Evolutionary conservation across 352 stramenopile genomes (phyloP).

Genomic region (Pythium aphanidermatum): DNA sequence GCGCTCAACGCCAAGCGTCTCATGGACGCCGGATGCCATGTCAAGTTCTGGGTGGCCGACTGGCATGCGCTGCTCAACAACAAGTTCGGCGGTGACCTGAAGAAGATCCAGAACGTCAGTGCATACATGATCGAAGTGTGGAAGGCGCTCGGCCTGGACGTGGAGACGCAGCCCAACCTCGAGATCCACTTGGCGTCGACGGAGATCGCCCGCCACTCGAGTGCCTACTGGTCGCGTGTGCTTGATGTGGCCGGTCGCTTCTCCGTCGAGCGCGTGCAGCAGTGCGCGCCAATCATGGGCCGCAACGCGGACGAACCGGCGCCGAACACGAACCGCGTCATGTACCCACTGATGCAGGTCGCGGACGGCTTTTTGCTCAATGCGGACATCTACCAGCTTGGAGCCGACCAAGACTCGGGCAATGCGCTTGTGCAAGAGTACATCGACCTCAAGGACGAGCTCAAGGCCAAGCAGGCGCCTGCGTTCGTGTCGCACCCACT

Average conservation of each 20-base stretch:
- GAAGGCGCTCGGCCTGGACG: constrained; percentile 97
- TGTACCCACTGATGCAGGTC: constrained; percentile 98
- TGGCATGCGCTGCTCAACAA: constrained; percentile 99
- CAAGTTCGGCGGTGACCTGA: constrained; percentile 98
- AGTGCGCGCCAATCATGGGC: constrained; percentile 99
- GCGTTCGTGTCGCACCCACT: constrained; percentile 98
- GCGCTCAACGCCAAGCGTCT: constrained; percentile 93
- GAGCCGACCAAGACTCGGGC: constrained; percentile 95
- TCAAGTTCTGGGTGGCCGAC: constrained; percentile 98
- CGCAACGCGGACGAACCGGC: constrained; percentile 74
- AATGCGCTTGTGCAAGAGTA: constrained; percentile 97
- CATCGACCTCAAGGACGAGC: constrained; percentile 84
- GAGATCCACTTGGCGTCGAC: constrained; percentile 98
- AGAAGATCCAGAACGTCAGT: constrained; percentile 93
- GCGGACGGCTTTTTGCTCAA: constrained; percentile 98
- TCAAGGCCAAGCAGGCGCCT: constrained; percentile 40
- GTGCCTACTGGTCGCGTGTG: constrained; percentile 91
- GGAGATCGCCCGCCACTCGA: constrained; percentile 86
- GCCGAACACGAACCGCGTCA: constrained; percentile 90
- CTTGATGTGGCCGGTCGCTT: constrained; percentile 88
- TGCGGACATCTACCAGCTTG: constrained; percentile 98
- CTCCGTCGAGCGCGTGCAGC: constrained; percentile 92
- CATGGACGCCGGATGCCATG: constrained; percentile 89
- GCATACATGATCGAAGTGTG: constrained; percentile 99
- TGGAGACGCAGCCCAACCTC: constrained; percentile 85